Conservation (phyloP, 768 basidiomycete genomes). For the Termitomyces sp. region DNA sequence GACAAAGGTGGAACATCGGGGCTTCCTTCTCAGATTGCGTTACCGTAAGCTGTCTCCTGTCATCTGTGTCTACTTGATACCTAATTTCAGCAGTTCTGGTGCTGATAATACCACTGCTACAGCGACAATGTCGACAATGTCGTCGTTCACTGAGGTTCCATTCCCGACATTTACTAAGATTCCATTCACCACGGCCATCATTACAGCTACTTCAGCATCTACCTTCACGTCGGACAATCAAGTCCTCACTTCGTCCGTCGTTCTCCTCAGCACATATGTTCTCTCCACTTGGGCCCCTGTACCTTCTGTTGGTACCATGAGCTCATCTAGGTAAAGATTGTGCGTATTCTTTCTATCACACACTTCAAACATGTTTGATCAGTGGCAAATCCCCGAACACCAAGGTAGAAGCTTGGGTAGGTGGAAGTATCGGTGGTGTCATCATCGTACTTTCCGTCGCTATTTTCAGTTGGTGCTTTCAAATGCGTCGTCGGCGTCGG, state of each 20-base stretch:
- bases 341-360: too few species aligned
- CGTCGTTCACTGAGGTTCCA: slow-evolving; percentile 6
- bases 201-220: slow-evolving; percentile 2
- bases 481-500: too few species aligned
- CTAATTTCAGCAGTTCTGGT: not conserved
- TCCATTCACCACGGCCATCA: not conserved
- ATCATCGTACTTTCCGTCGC: too few species aligned
- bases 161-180: not conserved
- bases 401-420: too few species aligned
- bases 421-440: too few species aligned
- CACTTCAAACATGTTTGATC: too few species aligned
- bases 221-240: slow-evolving; percentile 4
- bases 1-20: not conserved
- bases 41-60: not conserved
- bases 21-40: not conserved
- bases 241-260: not conserved
- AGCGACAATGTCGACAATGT: not conserved
- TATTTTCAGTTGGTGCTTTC: too few species aligned
- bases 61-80: not conserved
- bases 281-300: not conserved
- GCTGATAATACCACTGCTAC: not conserved
- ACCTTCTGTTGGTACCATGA: too few species aligned
- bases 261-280: slow-evolving; percentile 6
- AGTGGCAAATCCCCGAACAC: too few species aligned
- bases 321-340: too few species aligned